Base-by-base conservation (phyloP, 805 yeast genomes). In the Hagleromyces aurorensis region DNA sequence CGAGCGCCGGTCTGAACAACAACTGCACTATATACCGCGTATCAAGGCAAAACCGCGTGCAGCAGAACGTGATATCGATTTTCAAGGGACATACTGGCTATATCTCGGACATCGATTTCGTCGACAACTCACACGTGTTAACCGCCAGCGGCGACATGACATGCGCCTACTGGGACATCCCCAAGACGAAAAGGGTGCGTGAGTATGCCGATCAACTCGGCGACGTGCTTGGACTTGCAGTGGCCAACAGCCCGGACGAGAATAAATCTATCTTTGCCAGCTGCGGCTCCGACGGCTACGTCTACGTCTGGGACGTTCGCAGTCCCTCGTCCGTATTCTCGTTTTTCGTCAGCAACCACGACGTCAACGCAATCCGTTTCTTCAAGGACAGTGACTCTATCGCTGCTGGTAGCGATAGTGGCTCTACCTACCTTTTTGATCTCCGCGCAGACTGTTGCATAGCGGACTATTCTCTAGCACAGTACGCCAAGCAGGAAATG, bases 61-160 rank as follows among this genome's bases (percentile, higher is more conserved):
- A 61, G 33, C 67, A 62, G 34, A 54, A 57, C 21, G 62, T 72
- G 6, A 62, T 67, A 18, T 62, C 76, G 4, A 64, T 75, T 3
- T 70, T 82, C 50, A 78, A 80, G 49, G 91, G 91, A 1, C 96
- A 87, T 55, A 67, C 73, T 6, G 89, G 91, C 25, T 87, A 85
- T 50, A 71, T 87, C 4, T 75, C 89, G 0, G 84, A 76, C 41
- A 65, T 82, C 38, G 76, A 72, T 26, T 87, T 85, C 48, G 33
- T 78, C n/a, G 62, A 64, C 32, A 70, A 78, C 37, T 55, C 65
- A 4, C 63, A 62, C 16, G 51, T 84, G 0, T 46, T 85, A 11
- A 81, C 94, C 0, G 69, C 78, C 1, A 76, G 87, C 22, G 95
- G 94, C 3, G 96, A 86, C 52, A 71, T 77, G 76, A 73, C 89